phyloP scores from a whole-genome alignment of 176 grass and related monocot genomes.

The Cenchrus fungigraminus region DNA sequence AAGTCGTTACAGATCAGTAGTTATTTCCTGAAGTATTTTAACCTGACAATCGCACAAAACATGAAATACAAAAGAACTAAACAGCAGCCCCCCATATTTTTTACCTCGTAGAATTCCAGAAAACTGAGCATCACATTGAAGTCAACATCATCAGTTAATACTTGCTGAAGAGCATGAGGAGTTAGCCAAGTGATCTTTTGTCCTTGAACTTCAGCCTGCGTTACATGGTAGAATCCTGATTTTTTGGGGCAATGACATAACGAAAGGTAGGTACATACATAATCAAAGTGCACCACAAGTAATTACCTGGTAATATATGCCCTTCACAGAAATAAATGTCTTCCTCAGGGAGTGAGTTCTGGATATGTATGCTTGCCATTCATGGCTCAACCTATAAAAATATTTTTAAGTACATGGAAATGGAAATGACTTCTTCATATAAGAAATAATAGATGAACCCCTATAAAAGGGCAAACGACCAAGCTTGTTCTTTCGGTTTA shows the following conservation, averaged over 20 bases:
- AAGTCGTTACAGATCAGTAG: neutral
- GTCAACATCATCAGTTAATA: constrained; percentile 86
- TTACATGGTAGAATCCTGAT: constrained; percentile 32
- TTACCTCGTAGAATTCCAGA: constrained; percentile 94
- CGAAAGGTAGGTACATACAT: neutral
- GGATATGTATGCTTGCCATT: constrained; percentile 98
- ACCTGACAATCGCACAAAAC: neutral
- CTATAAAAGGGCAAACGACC: neutral
- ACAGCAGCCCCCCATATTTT: constrained; percentile 21
- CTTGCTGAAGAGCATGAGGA: constrained; percentile 97
- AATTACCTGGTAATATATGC: constrained; percentile 95
- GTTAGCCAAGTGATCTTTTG: constrained; percentile 97
- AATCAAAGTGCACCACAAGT: neutral
- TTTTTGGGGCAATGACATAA: neutral
- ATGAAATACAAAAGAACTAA: constrained; percentile 39
- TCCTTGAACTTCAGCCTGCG: constrained; percentile 97
- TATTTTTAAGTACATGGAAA: constrained; percentile 24
- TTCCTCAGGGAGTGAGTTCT: constrained; percentile 83
- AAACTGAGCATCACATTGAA: constrained; percentile 99
- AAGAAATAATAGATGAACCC: neutral
- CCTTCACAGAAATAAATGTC: constrained; percentile 98
- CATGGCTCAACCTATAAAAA: constrained; percentile 89
- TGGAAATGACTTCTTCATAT: neutral
- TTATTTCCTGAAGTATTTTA: too few species aligned
- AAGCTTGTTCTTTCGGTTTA: neutral